Conservation (phyloP, 257 asterid genomes). For the Salvia miltiorrhiza region DNA sequence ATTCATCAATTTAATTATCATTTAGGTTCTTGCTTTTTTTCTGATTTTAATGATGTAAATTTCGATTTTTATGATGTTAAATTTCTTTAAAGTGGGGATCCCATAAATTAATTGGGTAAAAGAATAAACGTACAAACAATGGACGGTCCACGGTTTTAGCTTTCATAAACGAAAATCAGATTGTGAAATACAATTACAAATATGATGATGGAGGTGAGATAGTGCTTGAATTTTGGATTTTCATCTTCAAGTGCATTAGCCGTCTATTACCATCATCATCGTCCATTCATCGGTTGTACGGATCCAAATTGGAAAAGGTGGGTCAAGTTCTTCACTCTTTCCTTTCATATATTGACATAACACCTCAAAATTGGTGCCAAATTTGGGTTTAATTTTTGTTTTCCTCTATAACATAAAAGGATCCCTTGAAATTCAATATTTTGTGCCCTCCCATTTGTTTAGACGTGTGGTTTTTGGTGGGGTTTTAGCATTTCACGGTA, state of each 20-base stretch:
- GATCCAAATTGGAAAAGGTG: constrained; percentile 27
- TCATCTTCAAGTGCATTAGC: background rate
- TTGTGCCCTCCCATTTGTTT: constrained; percentile 8
- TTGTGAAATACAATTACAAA: background rate
- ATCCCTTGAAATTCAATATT: constrained; percentile 20
- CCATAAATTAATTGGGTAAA: background rate
- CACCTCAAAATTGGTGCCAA: constrained; percentile 16
- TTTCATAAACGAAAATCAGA: background rate
- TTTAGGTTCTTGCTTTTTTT: too few species aligned
- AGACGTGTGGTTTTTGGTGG: background rate
- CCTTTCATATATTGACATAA: constrained; percentile 15
- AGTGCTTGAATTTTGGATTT: constrained; percentile 14
- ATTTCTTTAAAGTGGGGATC: constrained; percentile 5
- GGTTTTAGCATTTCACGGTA: constrained; percentile 7
- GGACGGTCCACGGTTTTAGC: constrained; percentile 31
- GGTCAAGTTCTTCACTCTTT: constrained; percentile 27
- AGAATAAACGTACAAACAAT: background rate
- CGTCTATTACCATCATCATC: constrained; percentile 14
- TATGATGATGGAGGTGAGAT: constrained; percentile 21
- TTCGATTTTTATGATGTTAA: too few species aligned
- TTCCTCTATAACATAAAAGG: background rate
- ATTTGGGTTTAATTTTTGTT: constrained; percentile 1
- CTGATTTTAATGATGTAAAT: too few species aligned
- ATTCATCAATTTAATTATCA: too few species aligned
- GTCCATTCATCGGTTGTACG: constrained; percentile 22